Conservation (phyloP, 2,329 filamentous ascomycete species). For the Verticillium albo-atrum region DNA sequence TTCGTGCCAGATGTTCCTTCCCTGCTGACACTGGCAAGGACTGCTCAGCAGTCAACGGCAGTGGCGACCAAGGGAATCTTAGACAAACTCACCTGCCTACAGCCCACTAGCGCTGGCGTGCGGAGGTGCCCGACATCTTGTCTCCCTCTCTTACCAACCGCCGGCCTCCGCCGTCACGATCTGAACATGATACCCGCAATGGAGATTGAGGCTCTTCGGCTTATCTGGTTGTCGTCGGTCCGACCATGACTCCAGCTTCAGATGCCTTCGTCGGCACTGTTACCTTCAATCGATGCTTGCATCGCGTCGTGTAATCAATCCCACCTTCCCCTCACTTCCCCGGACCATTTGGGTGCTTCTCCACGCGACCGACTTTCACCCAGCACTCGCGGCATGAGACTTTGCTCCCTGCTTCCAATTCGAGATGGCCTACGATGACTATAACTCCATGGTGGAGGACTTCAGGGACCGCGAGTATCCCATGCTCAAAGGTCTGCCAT, state of each 20-base stretch:
- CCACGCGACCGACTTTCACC: background rate
- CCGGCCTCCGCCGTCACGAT: background rate
- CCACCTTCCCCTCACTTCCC: background rate
- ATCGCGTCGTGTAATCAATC: background rate
- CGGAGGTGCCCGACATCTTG: background rate
- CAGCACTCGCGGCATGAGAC: background rate
- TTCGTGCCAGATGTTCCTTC: background rate
- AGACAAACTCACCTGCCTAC: background rate
- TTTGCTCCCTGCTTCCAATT: background rate
- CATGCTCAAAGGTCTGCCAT: slow-evolving; percentile 59
- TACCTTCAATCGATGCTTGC: background rate
- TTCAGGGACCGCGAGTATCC: slow-evolving; percentile 61
- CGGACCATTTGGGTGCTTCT: background rate
- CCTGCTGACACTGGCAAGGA: background rate
- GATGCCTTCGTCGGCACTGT: background rate
- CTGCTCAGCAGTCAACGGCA: background rate
- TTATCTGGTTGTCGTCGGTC: background rate
- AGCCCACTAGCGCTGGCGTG: background rate
- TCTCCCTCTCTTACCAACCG: background rate
- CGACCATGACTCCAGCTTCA: background rate
- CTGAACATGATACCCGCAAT: background rate
- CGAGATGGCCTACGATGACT: slow-evolving; percentile 22
- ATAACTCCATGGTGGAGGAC: slow-evolving; percentile 55
- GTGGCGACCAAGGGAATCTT: background rate
- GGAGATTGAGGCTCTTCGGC: background rate